These are phyloP conservation scores for Phytophthora idaei DNA, from an alignment of 352 stramenopile genomes.

Conservation along the genomic window DNA sequence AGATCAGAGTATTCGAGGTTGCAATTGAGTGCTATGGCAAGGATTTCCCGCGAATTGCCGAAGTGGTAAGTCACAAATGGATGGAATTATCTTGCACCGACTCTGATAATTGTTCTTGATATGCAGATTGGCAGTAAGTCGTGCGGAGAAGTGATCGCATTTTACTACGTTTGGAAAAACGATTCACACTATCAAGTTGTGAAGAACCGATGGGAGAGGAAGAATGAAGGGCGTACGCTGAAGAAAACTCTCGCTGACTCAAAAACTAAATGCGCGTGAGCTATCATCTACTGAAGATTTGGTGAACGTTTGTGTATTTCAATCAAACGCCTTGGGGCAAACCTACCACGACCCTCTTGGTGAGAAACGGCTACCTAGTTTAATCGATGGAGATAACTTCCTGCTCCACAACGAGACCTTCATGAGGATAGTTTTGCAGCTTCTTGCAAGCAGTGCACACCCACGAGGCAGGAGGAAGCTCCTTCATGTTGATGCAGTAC, in stretches of 20 bases:
- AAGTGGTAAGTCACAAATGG: slow-evolving; percentile 50
- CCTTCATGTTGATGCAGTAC: slow-evolving; percentile 80
- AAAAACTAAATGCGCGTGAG: slow-evolving; percentile 30
- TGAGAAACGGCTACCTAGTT: slow-evolving; percentile 19
- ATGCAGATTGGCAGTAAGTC: slow-evolving; percentile 71
- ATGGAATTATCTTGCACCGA: neutral
- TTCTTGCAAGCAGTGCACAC: slow-evolving; percentile 78
- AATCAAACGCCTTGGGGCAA: slow-evolving; percentile 29
- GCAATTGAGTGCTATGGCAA: slow-evolving; percentile 88
- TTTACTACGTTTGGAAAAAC: slow-evolving; percentile 92
- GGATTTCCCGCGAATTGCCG: slow-evolving; percentile 74
- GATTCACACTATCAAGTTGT: slow-evolving; percentile 84
- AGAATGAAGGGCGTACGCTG: slow-evolving; percentile 33
- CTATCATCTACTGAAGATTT: slow-evolving; percentile 13
- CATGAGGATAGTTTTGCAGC: slow-evolving; percentile 63
- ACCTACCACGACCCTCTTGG: slow-evolving; percentile 6
- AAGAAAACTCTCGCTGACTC: slow-evolving; percentile 27
- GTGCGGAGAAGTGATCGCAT: slow-evolving; percentile 73
- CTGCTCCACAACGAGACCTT: slow-evolving; percentile 54
- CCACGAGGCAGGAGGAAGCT: slow-evolving; percentile 79
- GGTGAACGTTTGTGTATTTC: slow-evolving; percentile 32
- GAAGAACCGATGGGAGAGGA: slow-evolving; percentile 80
- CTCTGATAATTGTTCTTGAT: slow-evolving; percentile 8
- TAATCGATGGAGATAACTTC: slow-evolving; percentile 79
- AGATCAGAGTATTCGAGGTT: slow-evolving; percentile 86